Conservation (phyloP, 345 rosid species). For the Corchorus capsularis region DNA sequence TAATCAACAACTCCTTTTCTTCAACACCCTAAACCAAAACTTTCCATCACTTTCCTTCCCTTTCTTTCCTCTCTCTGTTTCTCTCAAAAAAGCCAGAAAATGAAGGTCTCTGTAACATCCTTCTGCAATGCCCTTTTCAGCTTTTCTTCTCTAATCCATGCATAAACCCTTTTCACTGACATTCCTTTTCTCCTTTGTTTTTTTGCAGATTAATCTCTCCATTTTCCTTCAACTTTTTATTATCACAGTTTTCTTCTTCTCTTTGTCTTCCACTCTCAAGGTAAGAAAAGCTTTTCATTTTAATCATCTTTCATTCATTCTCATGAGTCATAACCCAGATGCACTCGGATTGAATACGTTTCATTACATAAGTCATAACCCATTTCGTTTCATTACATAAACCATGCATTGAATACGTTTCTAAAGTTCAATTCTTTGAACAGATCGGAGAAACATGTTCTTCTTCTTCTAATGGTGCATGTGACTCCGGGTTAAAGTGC, state of each 20-base stretch:
- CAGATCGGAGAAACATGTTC: slow-evolving; percentile 93
- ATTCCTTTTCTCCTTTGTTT: background rate
- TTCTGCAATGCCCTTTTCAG: background rate
- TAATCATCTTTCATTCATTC: background rate
- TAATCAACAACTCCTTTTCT: background rate
- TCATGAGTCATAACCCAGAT: background rate
- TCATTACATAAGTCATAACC: background rate
- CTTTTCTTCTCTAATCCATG: background rate
- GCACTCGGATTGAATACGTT: no score
- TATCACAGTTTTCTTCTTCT: slow-evolving; percentile 24
- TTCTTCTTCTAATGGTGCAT: slow-evolving; percentile 32
- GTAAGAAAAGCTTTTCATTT: slow-evolving; percentile 16
- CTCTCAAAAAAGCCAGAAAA: slow-evolving; percentile 9
- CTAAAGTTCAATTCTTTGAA: background rate
- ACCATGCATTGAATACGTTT: background rate
- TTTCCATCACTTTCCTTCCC: background rate
- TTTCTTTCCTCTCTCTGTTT: background rate
- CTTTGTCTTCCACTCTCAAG: slow-evolving; percentile 36
- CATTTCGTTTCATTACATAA: background rate
- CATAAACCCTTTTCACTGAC: background rate
- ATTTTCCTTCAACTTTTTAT: slow-evolving; percentile 24
- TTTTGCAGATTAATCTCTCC: slow-evolving; percentile 22
- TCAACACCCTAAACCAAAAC: background rate
- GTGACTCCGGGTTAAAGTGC: slow-evolving; percentile 83
- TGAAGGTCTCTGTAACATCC: slow-evolving; percentile 2